These are phyloP conservation scores for Hericium erinaceus DNA, from an alignment of 768 basidiomycete genomes.

Conservation along the genomic window DNA sequence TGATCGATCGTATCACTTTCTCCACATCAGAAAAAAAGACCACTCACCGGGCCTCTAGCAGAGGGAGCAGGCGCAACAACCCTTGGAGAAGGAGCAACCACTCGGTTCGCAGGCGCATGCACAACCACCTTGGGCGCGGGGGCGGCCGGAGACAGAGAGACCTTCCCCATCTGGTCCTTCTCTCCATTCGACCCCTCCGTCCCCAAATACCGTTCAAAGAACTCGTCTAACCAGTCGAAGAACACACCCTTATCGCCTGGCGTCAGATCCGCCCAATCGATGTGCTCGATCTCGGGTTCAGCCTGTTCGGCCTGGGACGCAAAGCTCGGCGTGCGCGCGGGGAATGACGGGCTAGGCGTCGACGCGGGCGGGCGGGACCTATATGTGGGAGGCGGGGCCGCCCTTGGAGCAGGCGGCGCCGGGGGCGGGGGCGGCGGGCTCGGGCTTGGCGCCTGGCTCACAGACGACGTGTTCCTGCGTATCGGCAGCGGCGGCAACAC, in stretches of 20 bases:
- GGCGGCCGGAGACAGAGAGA: constrained; percentile 10
- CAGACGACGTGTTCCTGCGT: background rate
- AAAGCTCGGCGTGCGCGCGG: too few species aligned
- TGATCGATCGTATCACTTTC: too few species aligned
- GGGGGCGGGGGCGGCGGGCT: background rate
- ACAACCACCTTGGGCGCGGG: background rate
- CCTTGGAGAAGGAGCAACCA: background rate
- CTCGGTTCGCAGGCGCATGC: background rate
- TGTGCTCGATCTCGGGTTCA: constrained; percentile 11
- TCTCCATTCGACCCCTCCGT: too few species aligned
- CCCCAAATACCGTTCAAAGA: constrained; percentile 43
- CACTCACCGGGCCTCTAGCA: background rate
- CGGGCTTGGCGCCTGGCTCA: background rate
- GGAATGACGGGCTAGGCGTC: too few species aligned
- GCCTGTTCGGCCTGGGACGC: too few species aligned
- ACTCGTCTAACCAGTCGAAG: constrained; percentile 77
- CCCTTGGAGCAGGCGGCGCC: background rate
- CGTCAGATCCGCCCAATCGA: constrained; percentile 67
- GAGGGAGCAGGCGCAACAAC: background rate
- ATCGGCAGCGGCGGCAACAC: background rate
- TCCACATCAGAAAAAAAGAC: too few species aligned
- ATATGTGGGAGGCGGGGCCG: background rate
- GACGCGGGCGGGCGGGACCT: too few species aligned
- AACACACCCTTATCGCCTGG: constrained; percentile 61
- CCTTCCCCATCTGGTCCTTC: background rate